These are phyloP conservation scores for Oryza rufipogon DNA, from an alignment of 176 grass and related monocot genomes.

Conservation along the genomic window DNA sequence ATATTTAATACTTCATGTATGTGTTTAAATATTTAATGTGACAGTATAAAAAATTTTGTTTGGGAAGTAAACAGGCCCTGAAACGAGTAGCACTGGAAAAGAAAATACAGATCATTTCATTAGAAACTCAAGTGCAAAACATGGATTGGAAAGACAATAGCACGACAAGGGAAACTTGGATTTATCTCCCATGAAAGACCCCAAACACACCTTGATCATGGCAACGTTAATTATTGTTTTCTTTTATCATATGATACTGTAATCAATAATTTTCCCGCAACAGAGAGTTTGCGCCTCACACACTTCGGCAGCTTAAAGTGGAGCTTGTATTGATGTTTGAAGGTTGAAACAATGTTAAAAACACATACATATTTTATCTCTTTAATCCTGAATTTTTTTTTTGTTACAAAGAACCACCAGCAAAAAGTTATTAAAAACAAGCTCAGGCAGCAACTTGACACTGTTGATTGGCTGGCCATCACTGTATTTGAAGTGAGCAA, in stretches of 20 bases:
- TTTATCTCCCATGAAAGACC: neutral
- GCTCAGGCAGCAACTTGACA: conserved; percentile 55
- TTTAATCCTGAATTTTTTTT: neutral
- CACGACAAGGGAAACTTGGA: neutral
- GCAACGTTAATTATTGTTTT: neutral
- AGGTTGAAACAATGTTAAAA: neutral
- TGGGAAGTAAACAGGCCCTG: too few relatives aligned
- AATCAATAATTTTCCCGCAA: neutral
- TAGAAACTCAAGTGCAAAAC: neutral
- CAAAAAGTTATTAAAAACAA: conserved; percentile 23
- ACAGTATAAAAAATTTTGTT: too few relatives aligned
- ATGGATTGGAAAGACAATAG: neutral
- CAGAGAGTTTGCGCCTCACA: neutral
- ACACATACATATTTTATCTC: conserved; percentile 37
- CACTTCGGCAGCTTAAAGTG: neutral
- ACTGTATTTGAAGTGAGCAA: conserved; percentile 39
- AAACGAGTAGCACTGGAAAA: neutral
- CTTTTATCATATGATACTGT: neutral
- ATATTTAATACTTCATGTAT: too few relatives aligned
- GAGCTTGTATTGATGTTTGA: conserved; percentile 6
- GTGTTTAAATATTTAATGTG: too few relatives aligned
- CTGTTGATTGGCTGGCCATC: conserved; percentile 45
- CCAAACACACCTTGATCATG: neutral
- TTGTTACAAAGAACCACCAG: neutral
- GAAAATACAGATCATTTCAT: neutral